These are phyloP conservation scores for Neotropicomus parvogracilis DNA, from an alignment of 1,284 basidiomycete species.

Conservation along the genomic window DNA sequence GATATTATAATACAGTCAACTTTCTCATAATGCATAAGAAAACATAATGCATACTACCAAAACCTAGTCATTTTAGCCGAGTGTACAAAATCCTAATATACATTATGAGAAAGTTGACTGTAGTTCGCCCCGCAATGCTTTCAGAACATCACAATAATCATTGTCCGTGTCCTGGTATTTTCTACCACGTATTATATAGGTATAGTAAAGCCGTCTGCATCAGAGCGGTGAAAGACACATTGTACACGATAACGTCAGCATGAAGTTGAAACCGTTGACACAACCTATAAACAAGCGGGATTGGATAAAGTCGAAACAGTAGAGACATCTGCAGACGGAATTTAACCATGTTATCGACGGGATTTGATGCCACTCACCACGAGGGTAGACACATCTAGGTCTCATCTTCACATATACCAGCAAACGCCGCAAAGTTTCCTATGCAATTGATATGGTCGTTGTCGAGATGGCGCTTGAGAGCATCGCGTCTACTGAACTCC, in stretches of 20 bases:
- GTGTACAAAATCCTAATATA: too few relatives aligned
- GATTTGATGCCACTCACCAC: slow-evolving; percentile 8
- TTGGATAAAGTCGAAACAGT: slow-evolving; percentile 10
- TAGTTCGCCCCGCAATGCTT: too few relatives aligned
- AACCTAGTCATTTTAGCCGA: too few relatives aligned
- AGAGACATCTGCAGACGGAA: slow-evolving; percentile 2
- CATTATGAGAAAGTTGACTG: too few relatives aligned
- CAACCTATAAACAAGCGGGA: slow-evolving; percentile 4
- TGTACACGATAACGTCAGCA: slow-evolving; percentile 18
- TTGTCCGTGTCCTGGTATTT: slow-evolving; percentile 18
- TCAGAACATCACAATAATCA: slow-evolving; percentile 5
- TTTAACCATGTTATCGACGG: slow-evolving; percentile 5
- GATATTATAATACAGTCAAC: neutral
- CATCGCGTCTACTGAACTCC: slow-evolving; percentile 53
- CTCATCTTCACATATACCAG: slow-evolving; percentile 27
- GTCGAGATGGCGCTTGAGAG: slow-evolving; percentile 52
- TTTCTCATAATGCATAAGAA: too few relatives aligned
- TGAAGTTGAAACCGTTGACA: slow-evolving; percentile 10
- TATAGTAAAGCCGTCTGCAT: slow-evolving; percentile 13
- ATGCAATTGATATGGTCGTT: slow-evolving; percentile 41
- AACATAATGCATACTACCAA: too few relatives aligned
- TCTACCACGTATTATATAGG: slow-evolving; percentile 8
- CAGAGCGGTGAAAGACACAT: neutral
- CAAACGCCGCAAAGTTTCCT: slow-evolving; percentile 33
- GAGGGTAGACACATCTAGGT: slow-evolving; percentile 8